phyloP scores from a whole-genome alignment of 305 asterid genomes.

The Solanum hybrid region DNA sequence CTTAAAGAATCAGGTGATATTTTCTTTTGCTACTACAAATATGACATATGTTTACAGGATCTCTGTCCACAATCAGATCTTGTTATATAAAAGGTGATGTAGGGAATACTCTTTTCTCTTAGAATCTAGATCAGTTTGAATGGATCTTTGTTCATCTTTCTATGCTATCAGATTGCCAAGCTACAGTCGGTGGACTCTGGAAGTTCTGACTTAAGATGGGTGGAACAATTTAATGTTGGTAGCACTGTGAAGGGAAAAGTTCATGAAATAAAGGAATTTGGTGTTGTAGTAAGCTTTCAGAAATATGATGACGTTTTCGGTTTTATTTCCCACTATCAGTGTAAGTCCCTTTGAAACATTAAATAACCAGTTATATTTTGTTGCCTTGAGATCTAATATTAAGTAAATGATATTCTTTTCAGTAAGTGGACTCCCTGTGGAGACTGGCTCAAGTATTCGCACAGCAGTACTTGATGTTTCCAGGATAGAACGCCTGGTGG shows the following conservation, averaged over 20 bases:
- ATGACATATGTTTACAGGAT: neutral
- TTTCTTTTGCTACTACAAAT: neutral
- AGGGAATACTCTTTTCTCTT: neutral
- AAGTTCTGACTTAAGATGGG: conserved; percentile 46
- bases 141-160: conserved; percentile 2
- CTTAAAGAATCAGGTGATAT: neutral
- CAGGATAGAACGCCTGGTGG: conserved; percentile 78
- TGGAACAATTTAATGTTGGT: conserved; percentile 44
- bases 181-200: conserved; percentile 50
- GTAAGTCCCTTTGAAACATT: conserved; percentile 27
- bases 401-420: conserved; percentile 18
- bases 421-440: conserved; percentile 60
- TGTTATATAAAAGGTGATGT: neutral
- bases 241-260: conserved; percentile 68
- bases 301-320: conserved; percentile 62
- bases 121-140: neutral
- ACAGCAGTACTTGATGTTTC: conserved; percentile 90
- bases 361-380: neutral
- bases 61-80: neutral
- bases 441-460: conserved; percentile 42
- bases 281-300: conserved; percentile 70
- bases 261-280: conserved; percentile 65
- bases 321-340: conserved; percentile 74
- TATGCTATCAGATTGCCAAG: conserved; percentile 53
- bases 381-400: conserved; percentile 12